Percentiles rank a stretch among this genome's conserved stretches.
Conservation (phyloP, 768 basidiomycete genomes). For the Lactarius evosmus region DNA sequence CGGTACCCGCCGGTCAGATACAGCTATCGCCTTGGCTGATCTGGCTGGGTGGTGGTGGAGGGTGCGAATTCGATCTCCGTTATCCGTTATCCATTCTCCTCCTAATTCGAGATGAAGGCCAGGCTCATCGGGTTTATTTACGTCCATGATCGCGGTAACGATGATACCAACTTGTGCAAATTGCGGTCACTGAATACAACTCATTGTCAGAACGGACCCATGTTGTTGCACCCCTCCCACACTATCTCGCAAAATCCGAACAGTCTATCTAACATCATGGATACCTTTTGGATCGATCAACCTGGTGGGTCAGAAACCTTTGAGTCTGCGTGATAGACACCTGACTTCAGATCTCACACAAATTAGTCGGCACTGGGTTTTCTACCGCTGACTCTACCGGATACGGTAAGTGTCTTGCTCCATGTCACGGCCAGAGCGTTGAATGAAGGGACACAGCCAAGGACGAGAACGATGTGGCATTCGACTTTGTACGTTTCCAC, state of each 20-base stretch:
- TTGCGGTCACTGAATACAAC: neutral
- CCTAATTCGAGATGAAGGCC: slow-evolving; percentile 40
- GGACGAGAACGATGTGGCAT: slow-evolving; percentile 29
- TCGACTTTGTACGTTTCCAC: slow-evolving; percentile 22
- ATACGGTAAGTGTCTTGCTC: slow-evolving; percentile 43
- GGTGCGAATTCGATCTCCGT: slow-evolving; percentile 1
- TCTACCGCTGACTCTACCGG: slow-evolving; percentile 61
- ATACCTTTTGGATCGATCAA: slow-evolving; percentile 73
- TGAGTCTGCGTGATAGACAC: neutral
- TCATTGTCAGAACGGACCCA: slow-evolving; percentile 59
- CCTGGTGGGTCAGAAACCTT: slow-evolving; percentile 39
- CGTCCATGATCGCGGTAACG: slow-evolving; percentile 55
- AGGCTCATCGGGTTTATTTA: slow-evolving; percentile 66
- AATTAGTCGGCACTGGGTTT: slow-evolving; percentile 51
- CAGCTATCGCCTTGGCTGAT: slow-evolving; percentile 38
- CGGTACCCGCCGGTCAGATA: slow-evolving; percentile 30
- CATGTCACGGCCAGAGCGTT: neutral
- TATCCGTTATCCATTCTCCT: neutral
- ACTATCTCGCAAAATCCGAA: slow-evolving; percentile 49
- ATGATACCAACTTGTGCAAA: neutral
- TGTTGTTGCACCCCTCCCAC: slow-evolving; percentile 53
- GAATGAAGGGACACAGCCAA: slow-evolving; percentile 36
- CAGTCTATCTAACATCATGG: slow-evolving; percentile 58
- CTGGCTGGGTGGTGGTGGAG: slow-evolving; percentile 40
- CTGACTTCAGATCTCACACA: slow-evolving; percentile 13